Conservation (phyloP, 1,284 basidiomycete genomes). For the Trichosporon sp. region DNA sequence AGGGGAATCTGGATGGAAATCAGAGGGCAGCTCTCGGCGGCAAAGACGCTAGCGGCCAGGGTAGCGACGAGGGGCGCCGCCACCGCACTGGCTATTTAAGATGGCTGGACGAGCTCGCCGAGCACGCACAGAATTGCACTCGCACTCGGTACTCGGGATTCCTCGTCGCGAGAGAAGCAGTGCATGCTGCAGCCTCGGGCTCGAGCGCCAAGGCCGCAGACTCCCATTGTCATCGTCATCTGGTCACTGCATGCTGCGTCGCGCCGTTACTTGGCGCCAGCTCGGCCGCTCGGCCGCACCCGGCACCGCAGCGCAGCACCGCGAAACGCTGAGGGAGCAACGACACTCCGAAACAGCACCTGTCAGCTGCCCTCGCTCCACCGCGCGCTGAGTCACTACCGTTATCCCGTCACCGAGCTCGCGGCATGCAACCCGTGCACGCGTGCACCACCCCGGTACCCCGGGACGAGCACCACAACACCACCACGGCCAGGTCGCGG, state of each 20-base stretch:
- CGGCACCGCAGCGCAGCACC: no score
- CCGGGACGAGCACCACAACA: no score
- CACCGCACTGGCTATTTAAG: background rate
- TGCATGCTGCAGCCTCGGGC: no score
- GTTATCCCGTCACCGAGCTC: background rate
- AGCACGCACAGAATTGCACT: no score
- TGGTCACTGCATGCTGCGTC: background rate
- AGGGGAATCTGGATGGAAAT: background rate
- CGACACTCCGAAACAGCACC: no score
- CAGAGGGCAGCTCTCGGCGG: background rate
- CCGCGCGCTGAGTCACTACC: background rate
- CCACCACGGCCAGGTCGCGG: no score
- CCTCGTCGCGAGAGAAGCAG: no score
- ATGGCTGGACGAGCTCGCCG: background rate
- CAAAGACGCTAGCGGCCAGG: background rate
- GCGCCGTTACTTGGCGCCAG: background rate
- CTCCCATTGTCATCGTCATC: background rate
- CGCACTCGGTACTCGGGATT: no score
- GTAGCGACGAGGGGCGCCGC: background rate
- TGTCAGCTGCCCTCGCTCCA: background rate
- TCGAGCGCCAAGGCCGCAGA: background rate
- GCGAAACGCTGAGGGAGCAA: no score
- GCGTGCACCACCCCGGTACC: no score
- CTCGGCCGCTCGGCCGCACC: no score
- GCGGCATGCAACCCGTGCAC: background rate